Evolutionary conservation across 225 moss, liverwort and hornwort species (phyloP), one percentile per base, ranked within the genome.

Genomic region (Anthoceros angustus): DNA sequence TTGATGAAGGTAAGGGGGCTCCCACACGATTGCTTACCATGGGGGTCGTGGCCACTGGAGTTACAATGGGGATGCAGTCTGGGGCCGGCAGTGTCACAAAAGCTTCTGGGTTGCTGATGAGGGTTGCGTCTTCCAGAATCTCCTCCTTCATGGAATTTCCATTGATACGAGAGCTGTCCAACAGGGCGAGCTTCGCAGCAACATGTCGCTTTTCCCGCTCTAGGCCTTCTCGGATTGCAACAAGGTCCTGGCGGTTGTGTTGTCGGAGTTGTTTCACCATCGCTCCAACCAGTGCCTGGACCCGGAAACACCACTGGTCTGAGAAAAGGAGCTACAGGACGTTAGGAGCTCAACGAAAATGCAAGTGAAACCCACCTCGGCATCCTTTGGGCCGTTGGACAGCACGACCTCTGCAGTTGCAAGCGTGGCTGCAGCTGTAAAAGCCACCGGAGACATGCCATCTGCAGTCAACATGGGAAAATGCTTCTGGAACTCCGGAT

Each of bases 201-300:
- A 85, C 64, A 63, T 81, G 81, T 24, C 82, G 75, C 62, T 85
- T 82, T 69, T 85, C 85, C 66, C 72, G 66, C 40, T 75, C 79
- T 45, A 85, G 79, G 23, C 77, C 72, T 43, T 82, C 79, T 65
- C 79, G 70, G 18, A 85, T 65, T 45, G 74, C 64, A 41, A 49
- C n/a, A 11, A 82, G 70, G 64, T 82, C 81, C 21, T 66, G 63
- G 10, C 70, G 69, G 61, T 79, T 85, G 64, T 82, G 81, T 69
- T 80, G 82, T 61, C 77, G 77, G 26, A 85, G 71, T 10, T 79
- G 68, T 45, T 64, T 74, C 69, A 74, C 67, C 7, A 77, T 74
- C 23, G 75, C 71, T 66, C 71, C 70, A 66, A 85, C 70, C 39
- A 82, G 68, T 61, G 67, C 73, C 82, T 85, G 70, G 24, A 42